Conservation (phyloP, 768 basidiomycete species). For the Macrocybe gigantea region DNA sequence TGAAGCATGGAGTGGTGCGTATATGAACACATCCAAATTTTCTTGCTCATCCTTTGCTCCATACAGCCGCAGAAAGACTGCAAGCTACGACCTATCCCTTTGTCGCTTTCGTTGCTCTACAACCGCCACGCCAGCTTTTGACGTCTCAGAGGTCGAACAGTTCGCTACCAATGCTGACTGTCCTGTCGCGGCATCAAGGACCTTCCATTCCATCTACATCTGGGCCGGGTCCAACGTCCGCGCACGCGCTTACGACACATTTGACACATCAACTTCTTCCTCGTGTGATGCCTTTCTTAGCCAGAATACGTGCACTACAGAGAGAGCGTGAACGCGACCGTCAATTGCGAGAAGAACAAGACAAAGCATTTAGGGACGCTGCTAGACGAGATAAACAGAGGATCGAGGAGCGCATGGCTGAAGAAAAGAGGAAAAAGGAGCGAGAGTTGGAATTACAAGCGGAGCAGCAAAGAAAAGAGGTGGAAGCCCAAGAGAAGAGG, state of each 20-base stretch:
- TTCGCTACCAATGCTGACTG: constrained; percentile 53
- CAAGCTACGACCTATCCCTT: constrained; percentile 91
- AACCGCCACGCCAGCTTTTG: constrained; percentile 48
- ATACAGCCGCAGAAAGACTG: constrained; percentile 55
- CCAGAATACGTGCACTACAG: constrained; percentile 46
- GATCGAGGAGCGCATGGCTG: constrained; percentile 49
- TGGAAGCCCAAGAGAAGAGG: constrained; percentile 29
- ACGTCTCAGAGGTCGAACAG: constrained; percentile 28
- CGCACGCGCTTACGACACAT: constrained; percentile 57
- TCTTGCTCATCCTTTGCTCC: constrained; percentile 4
- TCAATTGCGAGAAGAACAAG: constrained; percentile 71
- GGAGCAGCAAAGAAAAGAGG: constrained; percentile 25
- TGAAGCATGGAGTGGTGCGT: constrained; percentile 69
- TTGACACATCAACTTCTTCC: constrained; percentile 72
- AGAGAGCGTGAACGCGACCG: constrained; percentile 51
- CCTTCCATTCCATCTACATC: constrained; percentile 30
- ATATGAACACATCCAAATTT: neutral
- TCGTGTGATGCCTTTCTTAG: constrained; percentile 72
- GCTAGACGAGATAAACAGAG: constrained; percentile 64
- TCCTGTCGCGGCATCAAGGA: constrained; percentile 85
- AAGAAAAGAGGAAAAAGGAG: constrained; percentile 25
- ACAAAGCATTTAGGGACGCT: constrained; percentile 67
- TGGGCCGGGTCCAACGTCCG: constrained; percentile 50
- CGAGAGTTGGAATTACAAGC: constrained; percentile 26
- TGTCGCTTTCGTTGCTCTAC: constrained; percentile 85